Evolutionary conservation across 2,329 filamentous ascomycete genomes (phyloP).

Genomic region (Gremmenia infestans): DNA sequence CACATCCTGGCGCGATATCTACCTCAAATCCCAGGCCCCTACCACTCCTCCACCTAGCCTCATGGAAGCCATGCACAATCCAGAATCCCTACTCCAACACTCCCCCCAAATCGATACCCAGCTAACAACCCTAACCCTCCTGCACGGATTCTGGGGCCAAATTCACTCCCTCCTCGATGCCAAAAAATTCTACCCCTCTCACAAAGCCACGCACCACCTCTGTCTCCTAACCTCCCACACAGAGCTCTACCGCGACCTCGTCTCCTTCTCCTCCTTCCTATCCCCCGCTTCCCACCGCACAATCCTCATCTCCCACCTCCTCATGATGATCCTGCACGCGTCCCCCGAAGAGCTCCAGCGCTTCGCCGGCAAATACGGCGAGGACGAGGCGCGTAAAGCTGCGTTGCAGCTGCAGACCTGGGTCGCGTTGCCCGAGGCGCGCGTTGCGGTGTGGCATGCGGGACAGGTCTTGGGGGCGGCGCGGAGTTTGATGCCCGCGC

Average conservation of each 20-base stretch:
- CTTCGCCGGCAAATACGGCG: slow-evolving; percentile 62
- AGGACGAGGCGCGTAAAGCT: slow-evolving; percentile 57
- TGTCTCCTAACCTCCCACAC: slow-evolving; percentile 42
- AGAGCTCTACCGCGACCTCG: slow-evolving; percentile 57
- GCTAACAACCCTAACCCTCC: slow-evolving; percentile 52
- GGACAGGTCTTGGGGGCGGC: too few relatives aligned
- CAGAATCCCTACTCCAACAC: slow-evolving; percentile 36
- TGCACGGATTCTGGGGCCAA: slow-evolving; percentile 61
- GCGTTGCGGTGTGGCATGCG: too few relatives aligned
- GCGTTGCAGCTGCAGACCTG: too few relatives aligned
- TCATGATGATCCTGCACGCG: slow-evolving; percentile 60
- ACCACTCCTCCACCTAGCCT: neutral
- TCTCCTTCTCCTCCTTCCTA: slow-evolving; percentile 35
- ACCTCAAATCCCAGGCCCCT: slow-evolving; percentile 34
- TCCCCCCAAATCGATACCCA: slow-evolving; percentile 32
- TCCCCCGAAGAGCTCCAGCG: slow-evolving; percentile 61
- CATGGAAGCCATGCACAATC: slow-evolving; percentile 9
- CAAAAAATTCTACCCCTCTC: slow-evolving; percentile 39
- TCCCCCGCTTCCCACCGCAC: slow-evolving; percentile 21
- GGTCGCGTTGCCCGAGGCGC: too few relatives aligned
- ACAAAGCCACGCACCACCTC: slow-evolving; percentile 6
- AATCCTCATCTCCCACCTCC: slow-evolving; percentile 39
- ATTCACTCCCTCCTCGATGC: slow-evolving; percentile 61
- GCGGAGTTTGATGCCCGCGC: too few relatives aligned
- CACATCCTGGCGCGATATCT: slow-evolving; percentile 58